Base-by-base conservation (phyloP, 2,329 filamentous ascomycete genomes). In the Aspergillus sclerotialis region DNA sequence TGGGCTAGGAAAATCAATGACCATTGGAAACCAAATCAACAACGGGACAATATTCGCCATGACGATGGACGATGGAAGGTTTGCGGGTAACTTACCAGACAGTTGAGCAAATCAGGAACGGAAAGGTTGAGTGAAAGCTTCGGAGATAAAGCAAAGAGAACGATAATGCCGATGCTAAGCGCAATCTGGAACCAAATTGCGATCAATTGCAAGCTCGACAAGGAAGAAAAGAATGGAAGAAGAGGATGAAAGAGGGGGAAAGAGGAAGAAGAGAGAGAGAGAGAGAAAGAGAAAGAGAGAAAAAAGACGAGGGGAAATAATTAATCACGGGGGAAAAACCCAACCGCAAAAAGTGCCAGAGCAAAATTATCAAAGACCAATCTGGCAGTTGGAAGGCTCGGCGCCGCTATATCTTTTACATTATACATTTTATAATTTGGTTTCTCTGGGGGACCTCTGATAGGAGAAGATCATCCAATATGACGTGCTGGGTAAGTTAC, bases 191-290 rank as follows among this genome's bases (percentile, higher is more conserved):
- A n/a, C n/a, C n/a, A n/a, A n/a, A n/a, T n/a, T n/a, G n/a, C n/a
- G n/a, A n/a, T n/a, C n/a, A n/a, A n/a, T n/a, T n/a, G n/a, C 21
- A 7, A 24, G 7, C 21, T 24, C 21, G 21, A 24, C 21, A 24
- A 24, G 7, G 21, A 16, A 32, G 42, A 42, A 28, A 44, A 23
- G 28, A 44, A 24, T 29, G 33, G 31, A 40, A 29, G 41, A 32
- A 23, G 28, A 29, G 32, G 32, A 27, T 36, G 19, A 26, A 30
- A 28, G 12, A 28, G 21, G 38, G 28, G 24, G 36, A 15, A 17
- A 28, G 27, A 27, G 31, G 28, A 29, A 10, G 28, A 33, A 37
- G 17, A 36, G 26, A 32, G 18, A 27, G 28, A 37, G 33, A 28
- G 36, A 33, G 23, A 28, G 27, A 38, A 17, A 25, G 25, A 37